Base-by-base conservation (phyloP, 2,329 filamentous ascomycete genomes). In the Pyrenochaeta sp. region DNA sequence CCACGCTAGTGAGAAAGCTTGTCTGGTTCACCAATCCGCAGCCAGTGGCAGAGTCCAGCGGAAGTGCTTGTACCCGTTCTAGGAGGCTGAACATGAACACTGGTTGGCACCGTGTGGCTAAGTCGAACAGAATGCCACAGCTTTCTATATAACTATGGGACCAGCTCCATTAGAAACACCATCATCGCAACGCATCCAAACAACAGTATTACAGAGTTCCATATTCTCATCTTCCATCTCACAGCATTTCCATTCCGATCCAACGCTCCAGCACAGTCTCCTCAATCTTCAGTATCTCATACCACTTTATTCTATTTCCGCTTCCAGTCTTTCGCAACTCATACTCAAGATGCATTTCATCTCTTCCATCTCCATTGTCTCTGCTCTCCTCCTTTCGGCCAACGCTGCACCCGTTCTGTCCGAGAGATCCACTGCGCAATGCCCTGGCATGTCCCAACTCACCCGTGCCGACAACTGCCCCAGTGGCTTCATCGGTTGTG, bases 401-500 rank as follows among this genome's bases (percentile, higher is more conserved):
- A 35, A 35, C 32, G 20, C 39, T 42, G 20, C 27, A 12, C 39
- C 39, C 1, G 27, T 27, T 27, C 39, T 42, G 7, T 42, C 39
- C 12, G 21, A 27, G 20, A 30, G 39, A 30, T 42, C 21, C 9
- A n/a, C n/a, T n/a, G n/a, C 39, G 1, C 39, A 42, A 42, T 42
- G 39, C n/a, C 39, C 39, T 27, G 39, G 39, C 20, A 21, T 27
- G 20, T 42, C 39, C 23, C 17, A 42, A 14, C 20, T 42, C 11
- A 42, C 39, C 7, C 18, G 20, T 4, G 39, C 12, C n/a, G 14
- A 27, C 20, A 42, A 42, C 23, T 42, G 39, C 39, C 23, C 39
- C n/a, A 42, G 39, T 15, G 39, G 39, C 23, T 42, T 42, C 20
- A 27, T 42, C 27, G 39, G 39, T 27, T 42, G 39, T 30, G 39